Percentiles rank a stretch among this genome's conserved stretches.
phyloP scores from a whole-genome alignment of 2,329 filamentous ascomycete species.

The Elsinoe ampelina region DNA sequence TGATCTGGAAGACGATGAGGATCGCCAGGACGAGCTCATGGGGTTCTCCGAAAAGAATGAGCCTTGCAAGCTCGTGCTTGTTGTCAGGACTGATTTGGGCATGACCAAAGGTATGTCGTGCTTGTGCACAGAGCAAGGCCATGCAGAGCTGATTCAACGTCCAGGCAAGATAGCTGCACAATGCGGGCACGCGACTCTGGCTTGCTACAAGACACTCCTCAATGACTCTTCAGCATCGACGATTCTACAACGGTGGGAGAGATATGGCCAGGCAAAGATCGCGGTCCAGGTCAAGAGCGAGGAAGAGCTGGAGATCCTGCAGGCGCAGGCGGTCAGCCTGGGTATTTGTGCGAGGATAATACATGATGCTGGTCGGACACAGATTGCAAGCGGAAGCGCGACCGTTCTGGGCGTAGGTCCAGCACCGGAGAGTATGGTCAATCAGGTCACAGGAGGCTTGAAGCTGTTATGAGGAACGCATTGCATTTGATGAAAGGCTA shows the following conservation, averaged over 20 bases:
- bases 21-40: slow-evolving; percentile 37
- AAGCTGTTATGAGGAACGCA: slow-evolving; percentile 59
- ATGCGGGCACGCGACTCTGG: slow-evolving; percentile 89
- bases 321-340: slow-evolving; percentile 70
- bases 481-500: background rate
- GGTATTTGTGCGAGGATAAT: slow-evolving; percentile 85
- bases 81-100: slow-evolving; percentile 85
- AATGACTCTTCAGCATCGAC: slow-evolving; percentile 45
- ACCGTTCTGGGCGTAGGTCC: slow-evolving; percentile 72
- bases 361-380: slow-evolving; percentile 89
- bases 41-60: slow-evolving; percentile 49
- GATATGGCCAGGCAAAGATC: slow-evolving; percentile 80
- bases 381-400: slow-evolving; percentile 86
- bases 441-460: slow-evolving; percentile 73
- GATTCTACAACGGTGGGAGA: slow-evolving; percentile 77
- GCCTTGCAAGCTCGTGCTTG: slow-evolving; percentile 89
- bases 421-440: slow-evolving; percentile 76
- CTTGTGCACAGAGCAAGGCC: background rate
- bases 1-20: slow-evolving; percentile 24
- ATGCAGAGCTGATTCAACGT: background rate
- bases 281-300: slow-evolving; percentile 82
- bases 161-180: slow-evolving; percentile 94
- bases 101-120: slow-evolving; percentile 79
- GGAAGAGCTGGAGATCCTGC: slow-evolving; percentile 65
- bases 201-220: slow-evolving; percentile 83